Evolutionary conservation across 345 rosid genomes (phyloP), one percentile per base, ranked within the genome.

Genomic region (Aquilaria malaccensis): DNA sequence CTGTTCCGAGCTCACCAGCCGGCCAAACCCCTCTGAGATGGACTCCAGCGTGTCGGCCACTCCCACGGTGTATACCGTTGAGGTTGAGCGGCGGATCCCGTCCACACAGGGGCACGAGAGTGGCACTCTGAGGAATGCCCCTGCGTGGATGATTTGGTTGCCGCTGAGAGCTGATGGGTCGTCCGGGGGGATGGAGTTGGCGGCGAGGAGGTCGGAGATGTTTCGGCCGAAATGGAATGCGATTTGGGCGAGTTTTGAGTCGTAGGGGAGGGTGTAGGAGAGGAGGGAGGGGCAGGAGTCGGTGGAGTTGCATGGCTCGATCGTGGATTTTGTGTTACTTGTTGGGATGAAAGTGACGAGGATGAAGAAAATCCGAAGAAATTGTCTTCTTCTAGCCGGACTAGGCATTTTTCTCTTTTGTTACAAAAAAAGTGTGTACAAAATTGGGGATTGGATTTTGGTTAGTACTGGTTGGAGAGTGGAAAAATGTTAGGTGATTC

Each of bases 41-140:
- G 70, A 71, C 11, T 56, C 70, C 3, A 50, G 10, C 5, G 65
- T 67, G 67, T 67, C 70, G 0, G 70, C 67, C 2, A 59, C 15
- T 10, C 9, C 11, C 47, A 64, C 65, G 4, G 57, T 33, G 52
- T 71, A 57, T 2, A 46, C 13, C 2, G 73, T 64, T 0, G 67
- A 67, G 2, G 32, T 1, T 13, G 67, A 67, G 13, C 56, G 55
- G 29, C 68, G 30, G 52, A 75, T 67, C 0, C 79, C 76, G 10
- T 75, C 73, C 4, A 71, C 70, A n/a, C 79, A 67, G 3, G 79
- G 45, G 43, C 79, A 75, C 1, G 65, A 56, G 58, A 75, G 48
- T 30, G 76, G 70, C 3, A 75, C 61, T 52, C 61, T 70, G 37
- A 64, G 2, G 0, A 49, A 7, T 2, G 65, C 15, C 6, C 45